Percentiles rank a stretch among this genome's conserved stretches.
Evolutionary conservation across 768 basidiomycete species (phyloP).

Genomic region (Lactarius trivialis): DNA sequence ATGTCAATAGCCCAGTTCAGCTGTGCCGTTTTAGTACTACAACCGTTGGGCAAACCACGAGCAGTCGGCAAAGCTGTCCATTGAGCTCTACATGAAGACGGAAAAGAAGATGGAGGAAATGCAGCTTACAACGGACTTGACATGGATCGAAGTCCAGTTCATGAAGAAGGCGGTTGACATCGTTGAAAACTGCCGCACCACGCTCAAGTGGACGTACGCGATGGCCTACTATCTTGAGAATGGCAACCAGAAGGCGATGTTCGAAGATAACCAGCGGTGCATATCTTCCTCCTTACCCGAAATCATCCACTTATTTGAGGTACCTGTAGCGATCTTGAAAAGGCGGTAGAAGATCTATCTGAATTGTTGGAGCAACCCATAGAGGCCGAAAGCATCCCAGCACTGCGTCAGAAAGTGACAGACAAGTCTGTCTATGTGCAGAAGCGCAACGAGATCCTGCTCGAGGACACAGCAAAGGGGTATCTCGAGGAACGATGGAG

Average conservation of each 20-base stretch:
- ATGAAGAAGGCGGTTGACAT: constrained; percentile 98
- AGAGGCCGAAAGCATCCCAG: constrained; percentile 75
- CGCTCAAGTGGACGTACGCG: constrained; percentile 98
- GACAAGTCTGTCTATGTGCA: constrained; percentile 98
- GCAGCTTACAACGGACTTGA: constrained; percentile 85
- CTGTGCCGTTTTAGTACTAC: constrained; percentile 65
- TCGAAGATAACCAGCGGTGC: constrained; percentile 93
- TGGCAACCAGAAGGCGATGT: constrained; percentile 90
- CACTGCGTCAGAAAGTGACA: constrained; percentile 84
- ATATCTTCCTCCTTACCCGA: constrained; percentile 20
- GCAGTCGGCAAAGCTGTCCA: constrained; percentile 93
- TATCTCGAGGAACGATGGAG: constrained; percentile 81
- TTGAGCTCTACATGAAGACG: constrained; percentile 88
- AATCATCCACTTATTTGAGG: constrained; percentile 9
- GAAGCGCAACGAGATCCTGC: constrained; percentile 90
- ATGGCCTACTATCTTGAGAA: constrained; percentile 96
- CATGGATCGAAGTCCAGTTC: constrained; percentile 99
- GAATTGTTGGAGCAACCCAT: constrained; percentile 90
- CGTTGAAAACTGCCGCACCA: constrained; percentile 83
- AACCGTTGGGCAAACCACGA: constrained; percentile 99
- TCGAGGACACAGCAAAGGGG: constrained; percentile 90
- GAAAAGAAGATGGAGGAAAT: constrained; percentile 99
- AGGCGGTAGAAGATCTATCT: constrained; percentile 90
- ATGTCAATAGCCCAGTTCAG: background rate
- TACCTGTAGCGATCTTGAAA: constrained; percentile 71